These are phyloP conservation scores for Syncephalastrum sp. DNA, from an alignment of 371 early-diverging fungal species.

Conservation along the genomic window DNA sequence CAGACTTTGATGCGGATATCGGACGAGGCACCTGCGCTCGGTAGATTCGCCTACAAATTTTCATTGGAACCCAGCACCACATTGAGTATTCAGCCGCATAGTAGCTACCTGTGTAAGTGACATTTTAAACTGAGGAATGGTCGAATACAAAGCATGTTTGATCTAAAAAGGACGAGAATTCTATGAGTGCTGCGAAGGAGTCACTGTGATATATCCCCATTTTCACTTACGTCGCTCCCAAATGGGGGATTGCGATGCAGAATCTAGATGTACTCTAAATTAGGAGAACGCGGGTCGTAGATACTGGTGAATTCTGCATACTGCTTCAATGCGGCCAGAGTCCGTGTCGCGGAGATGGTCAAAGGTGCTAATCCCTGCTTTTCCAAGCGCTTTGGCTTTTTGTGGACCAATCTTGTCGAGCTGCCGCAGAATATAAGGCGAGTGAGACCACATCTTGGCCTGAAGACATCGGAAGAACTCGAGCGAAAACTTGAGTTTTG, in stretches of 20 bases:
- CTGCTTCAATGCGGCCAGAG: constrained; percentile 43
- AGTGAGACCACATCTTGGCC: constrained; percentile 42
- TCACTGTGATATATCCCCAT: neutral
- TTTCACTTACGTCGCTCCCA: constrained; percentile 36
- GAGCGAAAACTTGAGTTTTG: constrained; percentile 28
- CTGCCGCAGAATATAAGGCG: constrained; percentile 37
- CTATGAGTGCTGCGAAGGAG: neutral
- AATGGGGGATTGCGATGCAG: constrained; percentile 52
- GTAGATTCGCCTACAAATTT: neutral
- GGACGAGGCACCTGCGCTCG: neutral
- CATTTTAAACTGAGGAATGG: constrained; percentile 18
- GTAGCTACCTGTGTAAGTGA: constrained; percentile 3
- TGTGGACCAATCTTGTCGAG: constrained; percentile 42
- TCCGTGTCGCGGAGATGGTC: constrained; percentile 34
- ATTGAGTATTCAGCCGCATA: neutral
- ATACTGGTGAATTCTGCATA: constrained; percentile 10
- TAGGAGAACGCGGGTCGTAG: neutral
- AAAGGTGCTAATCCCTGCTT: constrained; percentile 35
- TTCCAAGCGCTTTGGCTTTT: constrained; percentile 24
- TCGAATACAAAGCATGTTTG: constrained; percentile 11
- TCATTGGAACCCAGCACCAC: too few species aligned
- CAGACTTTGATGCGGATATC: constrained; percentile 4
- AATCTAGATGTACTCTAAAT: constrained; percentile 21
- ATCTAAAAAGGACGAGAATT: neutral
- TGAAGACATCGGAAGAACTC: constrained; percentile 39